Percentiles rank a stretch among this genome's conserved stretches.
These are phyloP conservation scores for Aspergillus sp. DNA, from an alignment of 2,329 filamentous ascomycete genomes.

Conservation along the genomic window DNA sequence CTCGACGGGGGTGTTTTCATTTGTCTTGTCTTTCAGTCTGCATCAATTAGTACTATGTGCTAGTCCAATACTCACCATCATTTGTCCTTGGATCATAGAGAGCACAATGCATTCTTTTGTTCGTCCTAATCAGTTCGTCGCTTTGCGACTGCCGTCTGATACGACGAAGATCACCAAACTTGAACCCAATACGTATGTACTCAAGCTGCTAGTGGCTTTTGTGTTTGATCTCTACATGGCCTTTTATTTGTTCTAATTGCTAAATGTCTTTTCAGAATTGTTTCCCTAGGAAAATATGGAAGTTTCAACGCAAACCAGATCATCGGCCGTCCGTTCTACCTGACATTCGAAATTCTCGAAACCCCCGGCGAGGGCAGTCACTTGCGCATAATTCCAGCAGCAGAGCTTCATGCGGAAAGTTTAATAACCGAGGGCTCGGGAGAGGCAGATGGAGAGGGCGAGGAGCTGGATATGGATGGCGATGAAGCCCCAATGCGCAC, in stretches of 20 bases:
- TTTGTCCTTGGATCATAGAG: background rate
- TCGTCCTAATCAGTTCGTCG: conserved; percentile 32
- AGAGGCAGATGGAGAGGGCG: conserved; percentile 32
- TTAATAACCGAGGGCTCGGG: conserved; percentile 50
- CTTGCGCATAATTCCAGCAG: conserved; percentile 72
- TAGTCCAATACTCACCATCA: background rate
- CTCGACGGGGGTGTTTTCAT: background rate
- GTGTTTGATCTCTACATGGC: background rate
- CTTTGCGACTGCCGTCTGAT: conserved; percentile 48
- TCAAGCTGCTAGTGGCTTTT: conserved; percentile 13
- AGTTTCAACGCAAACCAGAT: conserved; percentile 84
- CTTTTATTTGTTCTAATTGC: background rate
- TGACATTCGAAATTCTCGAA: conserved; percentile 86
- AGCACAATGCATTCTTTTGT: conserved; percentile 35
- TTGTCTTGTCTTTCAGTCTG: background rate
- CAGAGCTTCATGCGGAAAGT: conserved; percentile 76
- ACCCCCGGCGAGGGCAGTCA: conserved; percentile 58
- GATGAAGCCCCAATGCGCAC: conserved; percentile 52
- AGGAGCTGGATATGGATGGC: conserved; percentile 26
- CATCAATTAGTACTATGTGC: background rate
- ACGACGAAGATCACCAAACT: conserved; percentile 55
- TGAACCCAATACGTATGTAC: conserved; percentile 60
- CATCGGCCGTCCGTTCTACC: conserved; percentile 82
- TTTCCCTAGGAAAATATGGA: conserved; percentile 90
- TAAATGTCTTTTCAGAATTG: conserved; percentile 53